phyloP scores from a whole-genome alignment of 2,329 filamentous ascomycete genomes.

The Cordyceps farinosa region DNA sequence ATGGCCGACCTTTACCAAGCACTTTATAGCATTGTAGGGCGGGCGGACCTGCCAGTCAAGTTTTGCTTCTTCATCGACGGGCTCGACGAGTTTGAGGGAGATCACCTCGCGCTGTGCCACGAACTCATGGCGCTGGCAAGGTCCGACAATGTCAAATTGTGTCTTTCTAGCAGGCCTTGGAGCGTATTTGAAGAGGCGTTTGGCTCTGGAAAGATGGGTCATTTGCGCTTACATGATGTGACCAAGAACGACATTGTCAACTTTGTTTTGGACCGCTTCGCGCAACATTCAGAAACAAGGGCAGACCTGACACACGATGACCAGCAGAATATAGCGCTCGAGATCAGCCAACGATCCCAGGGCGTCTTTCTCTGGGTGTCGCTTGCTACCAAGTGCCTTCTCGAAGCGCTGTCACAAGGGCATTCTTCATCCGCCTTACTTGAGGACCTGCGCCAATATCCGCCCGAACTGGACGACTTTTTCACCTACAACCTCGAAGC shows the following conservation, averaged over 20 bases:
- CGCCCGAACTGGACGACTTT: slow-evolving; percentile 13
- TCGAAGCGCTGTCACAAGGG: neutral
- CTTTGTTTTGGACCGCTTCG: slow-evolving; percentile 15
- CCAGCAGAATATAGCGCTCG: neutral
- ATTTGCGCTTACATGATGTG: slow-evolving; percentile 16
- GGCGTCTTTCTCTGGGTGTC: slow-evolving; percentile 16
- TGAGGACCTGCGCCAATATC: neutral
- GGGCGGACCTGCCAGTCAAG: neutral
- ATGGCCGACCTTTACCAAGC: slow-evolving; percentile 1
- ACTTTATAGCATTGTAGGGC: neutral
- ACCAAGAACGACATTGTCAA: slow-evolving; percentile 17
- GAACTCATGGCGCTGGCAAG: slow-evolving; percentile 14
- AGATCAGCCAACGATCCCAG: slow-evolving; percentile 3
- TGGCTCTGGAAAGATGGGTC: neutral
- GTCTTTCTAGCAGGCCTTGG: slow-evolving; percentile 25
- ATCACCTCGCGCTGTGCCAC: slow-evolving; percentile 10
- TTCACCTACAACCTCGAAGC: slow-evolving; percentile 3
- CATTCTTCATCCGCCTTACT: neutral
- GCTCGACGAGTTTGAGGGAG: slow-evolving; percentile 22
- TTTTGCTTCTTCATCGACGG: slow-evolving; percentile 23
- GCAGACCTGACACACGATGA: neutral
- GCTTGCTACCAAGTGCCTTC: neutral
- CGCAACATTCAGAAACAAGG: neutral
- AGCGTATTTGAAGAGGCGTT: slow-evolving; percentile 16
- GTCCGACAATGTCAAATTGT: slow-evolving; percentile 22